Base-by-base conservation (phyloP, 345 rosid genomes). In the Salix viminalis region DNA sequence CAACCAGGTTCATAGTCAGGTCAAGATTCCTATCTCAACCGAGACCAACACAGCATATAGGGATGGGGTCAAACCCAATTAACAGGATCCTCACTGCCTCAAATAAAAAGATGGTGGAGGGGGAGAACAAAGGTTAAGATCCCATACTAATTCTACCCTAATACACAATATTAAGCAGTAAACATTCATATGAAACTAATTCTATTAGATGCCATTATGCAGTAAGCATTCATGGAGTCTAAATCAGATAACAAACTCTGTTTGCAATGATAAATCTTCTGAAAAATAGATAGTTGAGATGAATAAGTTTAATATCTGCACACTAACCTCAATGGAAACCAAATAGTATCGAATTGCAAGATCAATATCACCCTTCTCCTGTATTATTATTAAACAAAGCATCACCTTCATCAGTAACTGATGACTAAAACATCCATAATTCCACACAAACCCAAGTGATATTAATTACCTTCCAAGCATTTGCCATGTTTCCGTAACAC, bases 401-500 rank as follows among this genome's bases (percentile, higher is more conserved):
- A 52, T 7, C 18, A 50, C 21, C 39, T 48, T 44, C 64, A 69
- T 41, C 6, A 56, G 67, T 19, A 74, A 12, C 23, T 34, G 65
- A 36, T 21, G 14, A 24, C 66, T 19, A 52, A 66, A 73, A 56
- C 21, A 58, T 67, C 41, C 16, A 52, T 1, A 52, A 65, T 14
- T 28, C 34, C 71, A 39, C 7, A 69, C 16, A 69, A 21, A 56
- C 28, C 64, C 64, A 58, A 4, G 37, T 66, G 46, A 67, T 21
- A 50, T 34, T 12, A 61, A 65, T 75, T 84, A 90, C 99, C 98
- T 96, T 96, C 97, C 97, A 92, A 36, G 99, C 99, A 79, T 96
- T 96, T 74, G 99, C 99, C 97, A 92, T 92, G 84, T 96, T 96
- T 62, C 99, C 99, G 83, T 92, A 96, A 82, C 99, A 96, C 89